Evolutionary conservation across 768 basidiomycete species (phyloP).

Genomic region (Hericium coralloides): DNA sequence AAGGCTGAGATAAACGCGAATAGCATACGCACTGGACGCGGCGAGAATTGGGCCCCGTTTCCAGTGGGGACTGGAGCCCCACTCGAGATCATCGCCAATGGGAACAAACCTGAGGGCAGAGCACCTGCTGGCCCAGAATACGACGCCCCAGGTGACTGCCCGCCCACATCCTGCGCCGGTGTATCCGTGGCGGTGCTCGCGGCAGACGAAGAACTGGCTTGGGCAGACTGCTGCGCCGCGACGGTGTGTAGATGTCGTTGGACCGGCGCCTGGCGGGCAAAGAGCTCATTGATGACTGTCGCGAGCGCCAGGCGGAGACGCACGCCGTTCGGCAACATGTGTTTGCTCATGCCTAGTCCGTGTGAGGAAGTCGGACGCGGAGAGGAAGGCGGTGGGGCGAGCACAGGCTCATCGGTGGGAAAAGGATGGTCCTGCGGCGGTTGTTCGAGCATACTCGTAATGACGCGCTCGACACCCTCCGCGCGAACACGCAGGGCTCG

Average conservation of each 20-base stretch:
- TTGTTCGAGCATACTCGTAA: slow-evolving; percentile 73
- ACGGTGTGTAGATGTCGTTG: slow-evolving; percentile 12
- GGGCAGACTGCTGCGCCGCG: slow-evolving; percentile 1
- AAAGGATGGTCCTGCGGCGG: slow-evolving; percentile 56
- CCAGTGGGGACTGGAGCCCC: neutral
- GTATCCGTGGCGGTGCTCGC: slow-evolving; percentile 18
- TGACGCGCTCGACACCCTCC: slow-evolving; percentile 76
- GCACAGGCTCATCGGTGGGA: slow-evolving; percentile 41
- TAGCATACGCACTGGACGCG: slow-evolving; percentile 12
- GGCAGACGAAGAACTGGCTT: slow-evolving; percentile 14
- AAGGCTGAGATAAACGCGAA: neutral
- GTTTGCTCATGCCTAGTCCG: slow-evolving; percentile 23
- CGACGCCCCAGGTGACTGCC: neutral
- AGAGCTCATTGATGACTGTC: slow-evolving; percentile 75
- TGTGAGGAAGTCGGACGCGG: slow-evolving; percentile 22
- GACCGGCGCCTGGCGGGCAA: slow-evolving; percentile 56
- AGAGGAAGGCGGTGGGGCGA: slow-evolving; percentile 27
- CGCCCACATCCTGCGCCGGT: neutral
- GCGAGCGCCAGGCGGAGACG: slow-evolving; percentile 67
- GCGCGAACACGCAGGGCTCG: slow-evolving; percentile 60
- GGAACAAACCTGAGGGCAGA: neutral
- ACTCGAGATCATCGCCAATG: neutral
- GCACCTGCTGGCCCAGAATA: neutral
- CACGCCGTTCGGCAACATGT: slow-evolving; percentile 73
- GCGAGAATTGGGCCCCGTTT: slow-evolving; percentile 16